phyloP scores from a whole-genome alignment of 495 filamentous ascomycete species.

The Pseudoneurospora amorphoporcata region DNA sequence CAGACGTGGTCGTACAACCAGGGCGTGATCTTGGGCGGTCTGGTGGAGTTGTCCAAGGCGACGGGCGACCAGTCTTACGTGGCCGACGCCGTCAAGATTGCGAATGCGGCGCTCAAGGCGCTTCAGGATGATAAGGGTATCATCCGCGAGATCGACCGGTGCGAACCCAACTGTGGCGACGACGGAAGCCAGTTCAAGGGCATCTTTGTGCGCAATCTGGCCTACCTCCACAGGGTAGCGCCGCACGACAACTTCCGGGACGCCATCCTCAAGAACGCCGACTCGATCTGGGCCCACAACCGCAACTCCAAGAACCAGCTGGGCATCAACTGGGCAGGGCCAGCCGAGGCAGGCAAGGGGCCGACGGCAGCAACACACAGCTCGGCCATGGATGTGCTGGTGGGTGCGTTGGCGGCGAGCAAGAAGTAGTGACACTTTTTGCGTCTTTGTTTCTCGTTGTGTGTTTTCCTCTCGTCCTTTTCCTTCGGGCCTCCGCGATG shows the following conservation, averaged over 20 bases:
- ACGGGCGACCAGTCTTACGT: constrained; percentile 44
- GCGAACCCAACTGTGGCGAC: constrained; percentile 52
- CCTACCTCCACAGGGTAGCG: constrained; percentile 42
- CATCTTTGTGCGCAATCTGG: constrained; percentile 63
- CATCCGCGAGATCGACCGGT: constrained; percentile 45
- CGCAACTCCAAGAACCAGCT: constrained; percentile 43
- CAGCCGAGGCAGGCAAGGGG: constrained; percentile 37
- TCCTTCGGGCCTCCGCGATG: neutral
- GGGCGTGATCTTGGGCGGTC: constrained; percentile 62
- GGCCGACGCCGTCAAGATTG: constrained; percentile 48
- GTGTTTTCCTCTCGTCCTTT: neutral
- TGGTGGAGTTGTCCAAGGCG: constrained; percentile 55
- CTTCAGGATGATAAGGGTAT: constrained; percentile 50
- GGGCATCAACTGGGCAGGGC: constrained; percentile 49
- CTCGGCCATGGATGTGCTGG: constrained; percentile 57
- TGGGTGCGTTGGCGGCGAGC: constrained; percentile 47
- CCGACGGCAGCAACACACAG: constrained; percentile 45
- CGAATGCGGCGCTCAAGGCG: constrained; percentile 48
- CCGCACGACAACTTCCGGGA: constrained; percentile 40
- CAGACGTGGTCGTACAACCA: constrained; percentile 73
- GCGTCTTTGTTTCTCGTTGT: neutral
- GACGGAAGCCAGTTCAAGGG: constrained; percentile 71
- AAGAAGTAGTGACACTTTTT: neutral
- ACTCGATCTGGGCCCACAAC: constrained; percentile 57
- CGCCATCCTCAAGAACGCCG: constrained; percentile 51